A percentile compares a stretch with the other conserved stretches of the same genome.
phyloP scores from a whole-genome alignment of 2,329 filamentous ascomycete genomes.

The Drechslera avenae region DNA sequence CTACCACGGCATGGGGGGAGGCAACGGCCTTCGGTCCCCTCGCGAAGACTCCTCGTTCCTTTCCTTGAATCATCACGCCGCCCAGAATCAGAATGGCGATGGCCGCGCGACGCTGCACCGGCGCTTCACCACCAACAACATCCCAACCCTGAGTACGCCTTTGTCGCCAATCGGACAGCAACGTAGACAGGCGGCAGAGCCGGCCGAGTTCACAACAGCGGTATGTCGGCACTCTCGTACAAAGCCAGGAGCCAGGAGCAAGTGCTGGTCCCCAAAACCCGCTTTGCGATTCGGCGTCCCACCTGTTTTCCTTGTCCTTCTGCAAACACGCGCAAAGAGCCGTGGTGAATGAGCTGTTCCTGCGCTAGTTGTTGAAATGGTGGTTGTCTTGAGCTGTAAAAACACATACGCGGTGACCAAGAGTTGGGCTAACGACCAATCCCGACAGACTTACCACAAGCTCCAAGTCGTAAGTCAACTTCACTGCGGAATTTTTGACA shows the following conservation, averaged over 20 bases:
- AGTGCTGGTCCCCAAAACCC: conserved; percentile 2
- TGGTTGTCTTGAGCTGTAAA: conserved; percentile 6
- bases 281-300: conserved; percentile 2
- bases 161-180: conserved; percentile 65
- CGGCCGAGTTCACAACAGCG: conserved; percentile 59
- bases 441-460: conserved; percentile 67
- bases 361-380: not conserved
- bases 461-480: conserved; percentile 72
- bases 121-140: conserved; percentile 90
- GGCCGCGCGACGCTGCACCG: conserved; percentile 79
- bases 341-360: not conserved
- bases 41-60: conserved; percentile 77
- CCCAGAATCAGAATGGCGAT: conserved; percentile 65
- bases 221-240: conserved; percentile 47
- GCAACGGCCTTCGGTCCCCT: conserved; percentile 78
- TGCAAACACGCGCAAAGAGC: not conserved
- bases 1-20: conserved; percentile 66
- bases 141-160: conserved; percentile 75
- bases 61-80: conserved; percentile 67
- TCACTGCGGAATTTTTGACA: conserved; percentile 28
- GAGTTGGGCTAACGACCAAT: conserved; percentile 36
- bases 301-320: too few relatives aligned
- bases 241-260: conserved; percentile 6
- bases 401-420: conserved; percentile 26
- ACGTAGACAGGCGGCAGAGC: conserved; percentile 59